Percentiles rank a stretch among this genome's conserved stretches.
Evolutionary conservation across 2,329 filamentous ascomycete species (phyloP).

Genomic region (Aspergillus fijiensis): DNA sequence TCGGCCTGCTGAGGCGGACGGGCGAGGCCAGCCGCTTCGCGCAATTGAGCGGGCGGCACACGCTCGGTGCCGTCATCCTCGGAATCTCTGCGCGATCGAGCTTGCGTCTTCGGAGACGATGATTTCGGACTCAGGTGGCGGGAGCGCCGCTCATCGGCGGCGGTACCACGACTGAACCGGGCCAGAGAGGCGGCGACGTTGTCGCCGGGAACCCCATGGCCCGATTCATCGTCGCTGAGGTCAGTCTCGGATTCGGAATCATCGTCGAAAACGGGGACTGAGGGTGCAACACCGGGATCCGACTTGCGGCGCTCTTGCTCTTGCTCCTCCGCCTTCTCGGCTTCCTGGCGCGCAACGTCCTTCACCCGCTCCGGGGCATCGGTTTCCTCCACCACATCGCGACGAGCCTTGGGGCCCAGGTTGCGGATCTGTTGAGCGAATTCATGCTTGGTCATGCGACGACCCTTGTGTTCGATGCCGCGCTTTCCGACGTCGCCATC

Average conservation of each 20-base stretch:
- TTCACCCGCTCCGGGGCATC: conserved; percentile 43
- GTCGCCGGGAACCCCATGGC: conserved; percentile 29
- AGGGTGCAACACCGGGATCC: conserved; percentile 13
- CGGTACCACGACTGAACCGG: conserved; percentile 35
- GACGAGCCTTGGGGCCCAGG: conserved; percentile 59
- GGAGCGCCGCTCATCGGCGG: conserved; percentile 42
- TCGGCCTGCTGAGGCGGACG: conserved; percentile 27
- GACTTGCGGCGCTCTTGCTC: conserved; percentile 29
- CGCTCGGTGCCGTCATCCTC: conserved; percentile 46
- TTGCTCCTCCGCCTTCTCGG: conserved; percentile 26
- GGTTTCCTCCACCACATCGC: conserved; percentile 45
- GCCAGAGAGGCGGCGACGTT: conserved; percentile 41
- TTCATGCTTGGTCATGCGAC: conserved; percentile 63
- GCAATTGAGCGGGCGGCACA: conserved; percentile 39
- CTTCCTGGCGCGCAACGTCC: conserved; percentile 35
- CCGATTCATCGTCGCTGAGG: conserved; percentile 25
- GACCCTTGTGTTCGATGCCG: conserved; percentile 49
- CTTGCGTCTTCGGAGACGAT: conserved; percentile 18
- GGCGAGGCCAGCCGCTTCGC: conserved; percentile 31
- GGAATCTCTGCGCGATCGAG: conserved; percentile 35
- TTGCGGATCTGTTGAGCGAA: conserved; percentile 63
- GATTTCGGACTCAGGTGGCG: conserved; percentile 31
- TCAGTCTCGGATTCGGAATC: conserved; percentile 28
- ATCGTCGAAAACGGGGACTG: conserved; percentile 17
- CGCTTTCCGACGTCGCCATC: conserved; percentile 35